Conservation (phyloP, 305 asterid species). For the Solanum hybrid region DNA sequence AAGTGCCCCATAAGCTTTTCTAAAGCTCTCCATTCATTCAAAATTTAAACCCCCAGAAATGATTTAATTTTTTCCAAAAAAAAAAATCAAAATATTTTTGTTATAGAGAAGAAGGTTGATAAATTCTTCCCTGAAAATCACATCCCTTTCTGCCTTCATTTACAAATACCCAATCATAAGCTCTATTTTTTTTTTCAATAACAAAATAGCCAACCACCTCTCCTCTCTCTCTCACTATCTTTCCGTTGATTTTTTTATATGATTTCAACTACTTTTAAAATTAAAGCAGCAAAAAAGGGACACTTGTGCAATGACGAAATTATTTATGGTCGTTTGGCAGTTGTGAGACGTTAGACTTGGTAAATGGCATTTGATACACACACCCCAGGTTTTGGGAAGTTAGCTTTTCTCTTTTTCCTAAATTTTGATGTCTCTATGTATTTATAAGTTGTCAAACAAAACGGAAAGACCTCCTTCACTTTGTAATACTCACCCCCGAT, state of each 20-base stretch:
- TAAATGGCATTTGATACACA: background rate
- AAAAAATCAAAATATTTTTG: background rate
- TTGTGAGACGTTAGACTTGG: background rate
- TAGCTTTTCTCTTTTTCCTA: background rate
- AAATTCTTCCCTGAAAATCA: background rate
- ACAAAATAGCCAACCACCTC: background rate
- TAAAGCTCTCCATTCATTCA: slow-evolving; percentile 76
- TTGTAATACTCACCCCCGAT: background rate
- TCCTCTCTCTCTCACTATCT: background rate
- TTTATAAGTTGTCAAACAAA: background rate
- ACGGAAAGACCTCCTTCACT: background rate
- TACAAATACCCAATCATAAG: background rate
- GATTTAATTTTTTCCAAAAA: background rate
- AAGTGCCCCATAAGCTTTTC: slow-evolving; percentile 92
- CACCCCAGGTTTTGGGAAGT: background rate
- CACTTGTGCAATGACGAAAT: background rate
- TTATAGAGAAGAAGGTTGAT: background rate
- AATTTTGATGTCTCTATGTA: background rate
- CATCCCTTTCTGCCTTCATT: background rate
- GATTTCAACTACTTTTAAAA: background rate
- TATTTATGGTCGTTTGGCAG: background rate
- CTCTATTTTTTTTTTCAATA: background rate
- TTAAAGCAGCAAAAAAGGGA: background rate
- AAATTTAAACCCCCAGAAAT: background rate
- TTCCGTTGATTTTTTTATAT: background rate